Evolutionary conservation across 768 basidiomycete species (phyloP), one percentile per base, ranked within the genome.

Genomic region (Calocera viscosa): DNA sequence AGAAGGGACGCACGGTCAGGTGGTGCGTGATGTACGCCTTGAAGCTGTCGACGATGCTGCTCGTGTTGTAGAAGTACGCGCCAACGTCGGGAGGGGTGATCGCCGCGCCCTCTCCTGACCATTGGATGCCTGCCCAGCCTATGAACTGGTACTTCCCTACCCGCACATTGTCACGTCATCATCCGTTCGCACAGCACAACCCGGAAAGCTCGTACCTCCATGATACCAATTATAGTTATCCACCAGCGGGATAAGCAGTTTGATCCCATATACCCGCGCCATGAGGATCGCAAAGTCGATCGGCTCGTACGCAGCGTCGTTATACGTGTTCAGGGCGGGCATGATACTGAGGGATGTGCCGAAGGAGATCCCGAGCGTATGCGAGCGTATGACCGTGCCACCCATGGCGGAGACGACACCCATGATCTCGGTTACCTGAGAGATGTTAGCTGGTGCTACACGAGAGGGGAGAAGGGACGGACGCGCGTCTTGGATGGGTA

Each of bases 111-210:
- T 69, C 72, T 49, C 69, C 65, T n/a, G 39, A 41, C 14, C 68
- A 69, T 26, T 22, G 19, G 11, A 65, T 67, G 19, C 69, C 69
- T 14, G 66, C 67, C 66, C 64, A 75, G 67, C 71, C 63, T 60
- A 76, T 74, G 47, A 74, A 76, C 34, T 75, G 73, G 64, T 71
- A 75, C 65, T 75, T 75, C 11, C 75, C 75, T 40, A n/a, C 72
- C 7, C 35, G 35, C 7, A 5, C 7, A 38, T 38, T 38, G 35
- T n/a, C n/a, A 38, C 43, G 19, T 47, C 43, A 47, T 5, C 43
- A 24, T n/a, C 43, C 43, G 43, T 7, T 19, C 43, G n/a, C n/a
- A 19, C 7, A 12, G 60, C 35, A 65, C n/a, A 65, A n/a, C n/a
- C n/a, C 16, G 16, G 60, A 2, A 5, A 22, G 53, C 43, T 17